These are phyloP conservation scores for Herpetomonas samuelpessoai DNA, from an alignment of 208 protist genomes.

Conservation along the genomic window DNA sequence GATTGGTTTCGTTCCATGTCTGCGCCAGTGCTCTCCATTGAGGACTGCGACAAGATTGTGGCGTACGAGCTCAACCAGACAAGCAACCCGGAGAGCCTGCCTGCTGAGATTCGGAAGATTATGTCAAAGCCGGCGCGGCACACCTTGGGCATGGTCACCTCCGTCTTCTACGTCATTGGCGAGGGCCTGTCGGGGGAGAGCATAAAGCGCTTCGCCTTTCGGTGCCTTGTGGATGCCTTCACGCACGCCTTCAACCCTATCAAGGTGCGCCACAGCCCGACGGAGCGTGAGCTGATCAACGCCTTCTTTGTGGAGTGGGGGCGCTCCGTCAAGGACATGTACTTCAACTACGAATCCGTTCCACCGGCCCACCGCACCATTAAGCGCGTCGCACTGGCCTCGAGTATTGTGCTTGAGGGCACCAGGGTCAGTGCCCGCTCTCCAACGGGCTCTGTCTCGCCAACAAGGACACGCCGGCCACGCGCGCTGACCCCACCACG, in stretches of 20 bases:
- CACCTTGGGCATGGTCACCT: slow-evolving; percentile 76
- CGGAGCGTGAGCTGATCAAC: slow-evolving; percentile 68
- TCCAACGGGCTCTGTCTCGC: not conserved
- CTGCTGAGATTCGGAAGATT: slow-evolving; percentile 40
- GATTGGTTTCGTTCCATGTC: slow-evolving; percentile 81
- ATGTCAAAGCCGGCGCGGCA: slow-evolving; percentile 64
- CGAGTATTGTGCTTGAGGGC: slow-evolving; percentile 42
- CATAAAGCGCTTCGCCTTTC: slow-evolving; percentile 55
- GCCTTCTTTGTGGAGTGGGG: slow-evolving; percentile 74
- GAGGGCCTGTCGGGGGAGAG: slow-evolving; percentile 23
- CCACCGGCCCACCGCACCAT: slow-evolving; percentile 49
- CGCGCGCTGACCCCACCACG: not conserved
- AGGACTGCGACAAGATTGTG: slow-evolving; percentile 61
- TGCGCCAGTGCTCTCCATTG: slow-evolving; percentile 49
- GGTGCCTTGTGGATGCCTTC: slow-evolving; percentile 61
- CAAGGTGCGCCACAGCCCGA: slow-evolving; percentile 62
- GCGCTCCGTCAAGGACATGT: slow-evolving; percentile 53
- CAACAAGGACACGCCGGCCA: not conserved
- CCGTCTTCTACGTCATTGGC: slow-evolving; percentile 61
- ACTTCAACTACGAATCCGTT: slow-evolving; percentile 66
- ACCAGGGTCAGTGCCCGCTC: slow-evolving; percentile 6
- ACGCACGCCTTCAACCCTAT: slow-evolving; percentile 76
- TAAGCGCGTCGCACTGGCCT: slow-evolving; percentile 59
- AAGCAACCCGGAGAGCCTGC: slow-evolving; percentile 30
- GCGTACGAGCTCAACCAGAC: slow-evolving; percentile 41